phyloP scores from a whole-genome alignment of 352 stramenopile species.

The Phytopythium oedochilum region DNA sequence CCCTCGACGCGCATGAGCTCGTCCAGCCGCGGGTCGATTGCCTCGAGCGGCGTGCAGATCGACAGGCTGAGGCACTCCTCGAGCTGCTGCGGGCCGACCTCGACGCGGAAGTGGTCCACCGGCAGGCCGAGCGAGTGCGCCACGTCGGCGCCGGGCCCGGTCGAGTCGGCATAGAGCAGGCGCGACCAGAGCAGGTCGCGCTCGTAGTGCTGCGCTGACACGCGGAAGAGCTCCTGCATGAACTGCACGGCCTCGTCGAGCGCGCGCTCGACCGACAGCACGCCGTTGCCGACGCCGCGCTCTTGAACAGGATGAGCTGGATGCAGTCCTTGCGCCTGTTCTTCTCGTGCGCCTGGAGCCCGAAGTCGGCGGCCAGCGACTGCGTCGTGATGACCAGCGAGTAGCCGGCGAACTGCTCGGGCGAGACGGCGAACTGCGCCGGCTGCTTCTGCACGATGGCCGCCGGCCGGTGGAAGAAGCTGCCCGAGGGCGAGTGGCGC shows the following conservation, averaged over 20 bases:
- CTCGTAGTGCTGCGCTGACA: constrained; percentile 78
- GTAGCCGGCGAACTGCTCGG: constrained; percentile 37
- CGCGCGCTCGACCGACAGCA: constrained; percentile 57
- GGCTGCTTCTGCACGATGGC: constrained; percentile 18
- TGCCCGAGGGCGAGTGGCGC: constrained; percentile 66
- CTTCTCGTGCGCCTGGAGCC: constrained; percentile 28
- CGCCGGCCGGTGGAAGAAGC: constrained; percentile 67
- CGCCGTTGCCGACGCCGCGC: constrained; percentile 27
- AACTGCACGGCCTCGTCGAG: constrained; percentile 77
- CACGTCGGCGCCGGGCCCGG: constrained; percentile 42
- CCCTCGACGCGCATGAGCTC: constrained; percentile 61
- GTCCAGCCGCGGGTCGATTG: constrained; percentile 67
- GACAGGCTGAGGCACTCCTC: constrained; percentile 81
- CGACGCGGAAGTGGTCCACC: constrained; percentile 53
- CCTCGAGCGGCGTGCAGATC: constrained; percentile 70
- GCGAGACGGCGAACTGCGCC: constrained; percentile 13
- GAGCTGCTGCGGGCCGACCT: constrained; percentile 77
- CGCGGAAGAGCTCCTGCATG: constrained; percentile 71
- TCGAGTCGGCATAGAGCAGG: constrained; percentile 64
- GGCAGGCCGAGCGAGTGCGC: constrained; percentile 48
- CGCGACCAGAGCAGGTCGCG: constrained; percentile 84
- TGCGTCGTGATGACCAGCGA: constrained; percentile 79
- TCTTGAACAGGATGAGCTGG: constrained; percentile 65
- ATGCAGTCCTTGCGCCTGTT: constrained; percentile 60
- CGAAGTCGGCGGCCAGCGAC: constrained; percentile 29